These are phyloP conservation scores for Blastocystis sp. DNA, from an alignment of 352 stramenopile species.

Conservation along the genomic window DNA sequence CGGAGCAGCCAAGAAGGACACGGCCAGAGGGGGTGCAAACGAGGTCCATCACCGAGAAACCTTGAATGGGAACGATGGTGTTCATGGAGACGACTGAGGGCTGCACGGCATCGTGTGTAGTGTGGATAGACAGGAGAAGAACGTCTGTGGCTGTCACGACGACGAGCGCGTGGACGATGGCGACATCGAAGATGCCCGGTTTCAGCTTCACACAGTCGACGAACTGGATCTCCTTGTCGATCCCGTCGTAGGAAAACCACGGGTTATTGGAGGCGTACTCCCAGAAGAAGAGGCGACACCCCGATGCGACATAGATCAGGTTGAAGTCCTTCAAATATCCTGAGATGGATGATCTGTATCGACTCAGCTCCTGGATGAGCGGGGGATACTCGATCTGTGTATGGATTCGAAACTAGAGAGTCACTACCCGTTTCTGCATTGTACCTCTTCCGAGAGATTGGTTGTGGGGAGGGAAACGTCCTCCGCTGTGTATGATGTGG, in stretches of 20 bases:
- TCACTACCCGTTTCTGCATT: not conserved
- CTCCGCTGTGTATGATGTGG: not conserved
- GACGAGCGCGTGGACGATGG: not conserved
- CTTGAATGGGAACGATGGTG: not conserved
- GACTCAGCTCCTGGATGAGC: not conserved
- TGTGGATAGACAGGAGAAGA: not conserved
- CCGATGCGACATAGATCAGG: not conserved
- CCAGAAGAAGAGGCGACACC: conserved; percentile 31
- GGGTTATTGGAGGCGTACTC: not conserved
- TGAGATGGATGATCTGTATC: not conserved
- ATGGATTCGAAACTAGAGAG: not conserved
- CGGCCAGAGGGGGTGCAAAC: not conserved
- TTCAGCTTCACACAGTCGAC: not conserved
- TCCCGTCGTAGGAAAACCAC: not conserved
- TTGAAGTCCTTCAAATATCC: conserved; percentile 35
- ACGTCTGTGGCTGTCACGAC: not conserved
- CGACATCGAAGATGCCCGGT: not conserved
- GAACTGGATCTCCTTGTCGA: not conserved
- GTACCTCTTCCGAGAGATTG: not conserved
- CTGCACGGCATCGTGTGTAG: not conserved
- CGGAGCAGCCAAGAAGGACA: not conserved
- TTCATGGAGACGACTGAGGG: not conserved
- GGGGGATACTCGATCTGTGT: not conserved
- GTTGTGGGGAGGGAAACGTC: not conserved
- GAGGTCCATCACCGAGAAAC: not conserved